phyloP scores from a whole-genome alignment of 108 stramenopile genomes.

The Nitzschia putrida region DNA sequence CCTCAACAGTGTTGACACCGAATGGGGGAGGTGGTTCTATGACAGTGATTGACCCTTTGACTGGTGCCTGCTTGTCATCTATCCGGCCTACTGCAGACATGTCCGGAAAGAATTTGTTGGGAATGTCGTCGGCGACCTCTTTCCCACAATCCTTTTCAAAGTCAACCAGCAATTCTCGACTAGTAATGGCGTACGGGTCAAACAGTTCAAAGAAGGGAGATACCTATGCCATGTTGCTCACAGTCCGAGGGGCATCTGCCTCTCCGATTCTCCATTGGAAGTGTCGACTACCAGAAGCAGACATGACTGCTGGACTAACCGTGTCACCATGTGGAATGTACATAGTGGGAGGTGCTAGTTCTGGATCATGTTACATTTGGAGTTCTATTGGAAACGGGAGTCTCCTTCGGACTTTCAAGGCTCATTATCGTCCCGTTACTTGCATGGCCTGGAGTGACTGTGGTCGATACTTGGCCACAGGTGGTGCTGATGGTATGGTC shows the following conservation, averaged over 20 bases:
- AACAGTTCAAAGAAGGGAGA: conserved; percentile 44
- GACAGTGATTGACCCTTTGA: conserved; percentile 42
- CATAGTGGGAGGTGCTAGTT: conserved; percentile 60
- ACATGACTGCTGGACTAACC: conserved; percentile 44
- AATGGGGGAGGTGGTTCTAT: conserved; percentile 56
- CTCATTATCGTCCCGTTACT: conserved; percentile 71
- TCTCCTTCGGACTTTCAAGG: conserved; percentile 62
- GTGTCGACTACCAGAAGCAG: conserved; percentile 64
- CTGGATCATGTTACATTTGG: conserved; percentile 71
- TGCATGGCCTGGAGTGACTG: conserved; percentile 65
- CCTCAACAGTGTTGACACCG: conserved; percentile 37
- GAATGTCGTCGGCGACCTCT: conserved; percentile 39
- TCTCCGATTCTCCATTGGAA: conserved; percentile 71
- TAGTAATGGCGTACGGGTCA: conserved; percentile 37
- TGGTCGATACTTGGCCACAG: conserved; percentile 69
- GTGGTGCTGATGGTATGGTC: conserved; percentile 83
- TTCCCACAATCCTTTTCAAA: conserved; percentile 44
- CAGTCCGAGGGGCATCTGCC: conserved; percentile 39
- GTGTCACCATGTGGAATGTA: conserved; percentile 72
- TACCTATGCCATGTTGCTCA: conserved; percentile 51
- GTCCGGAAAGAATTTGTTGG: conserved; percentile 39
- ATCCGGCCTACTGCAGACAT: conserved; percentile 45
- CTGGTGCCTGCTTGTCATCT: conserved; percentile 45
- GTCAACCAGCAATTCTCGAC: conserved; percentile 11
- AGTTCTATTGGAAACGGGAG: conserved; percentile 49